Percentiles rank a stretch among this genome's conserved stretches.
phyloP scores from a whole-genome alignment of 2,329 filamentous ascomycete species.

The Cordyceps tenuipes region DNA sequence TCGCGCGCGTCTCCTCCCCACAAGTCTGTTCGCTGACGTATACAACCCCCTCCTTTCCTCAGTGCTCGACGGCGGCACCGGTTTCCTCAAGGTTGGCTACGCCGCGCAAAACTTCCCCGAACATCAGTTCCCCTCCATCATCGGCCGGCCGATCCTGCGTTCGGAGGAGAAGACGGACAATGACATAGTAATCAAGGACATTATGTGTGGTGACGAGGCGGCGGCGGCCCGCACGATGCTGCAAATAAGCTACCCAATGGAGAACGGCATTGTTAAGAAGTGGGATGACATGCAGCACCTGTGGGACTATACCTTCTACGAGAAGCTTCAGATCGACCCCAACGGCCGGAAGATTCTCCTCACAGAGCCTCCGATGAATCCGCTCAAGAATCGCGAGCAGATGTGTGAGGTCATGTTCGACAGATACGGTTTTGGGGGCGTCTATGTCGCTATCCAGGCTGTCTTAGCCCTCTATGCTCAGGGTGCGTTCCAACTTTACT shows the following conservation, averaged over 20 bases:
- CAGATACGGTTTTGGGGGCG: slow-evolving; percentile 88
- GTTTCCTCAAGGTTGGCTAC: slow-evolving; percentile 99
- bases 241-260: slow-evolving; percentile 98
- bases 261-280: slow-evolving; percentile 98
- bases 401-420: slow-evolving; percentile 99
- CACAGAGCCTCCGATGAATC: slow-evolving; percentile 97
- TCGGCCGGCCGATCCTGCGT: slow-evolving; percentile 93
- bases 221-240: slow-evolving; percentile 94
- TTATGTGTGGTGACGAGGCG: slow-evolving; percentile 99
- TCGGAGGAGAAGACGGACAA: slow-evolving; percentile 71
- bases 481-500: slow-evolving; percentile 43
- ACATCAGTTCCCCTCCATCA: slow-evolving; percentile 96
- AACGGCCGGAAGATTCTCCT: slow-evolving; percentile 92
- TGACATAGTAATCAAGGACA: slow-evolving; percentile 77
- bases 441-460: slow-evolving; percentile 96
- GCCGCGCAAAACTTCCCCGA: slow-evolving; percentile 99
- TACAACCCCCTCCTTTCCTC: slow-evolving; percentile 28
- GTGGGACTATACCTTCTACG: slow-evolving; percentile 97
- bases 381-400: slow-evolving; percentile 89
- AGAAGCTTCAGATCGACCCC: slow-evolving; percentile 92
- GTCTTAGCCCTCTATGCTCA: slow-evolving; percentile 94
- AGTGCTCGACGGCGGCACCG: slow-evolving; percentile 98
- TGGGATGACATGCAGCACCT: slow-evolving; percentile 99
- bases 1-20: slow-evolving; percentile 13
- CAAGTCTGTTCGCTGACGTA: slow-evolving; percentile 16